phyloP scores from a whole-genome alignment of 2,329 filamentous ascomycete species.

The Gnomoniopsis smithogilvyi region DNA sequence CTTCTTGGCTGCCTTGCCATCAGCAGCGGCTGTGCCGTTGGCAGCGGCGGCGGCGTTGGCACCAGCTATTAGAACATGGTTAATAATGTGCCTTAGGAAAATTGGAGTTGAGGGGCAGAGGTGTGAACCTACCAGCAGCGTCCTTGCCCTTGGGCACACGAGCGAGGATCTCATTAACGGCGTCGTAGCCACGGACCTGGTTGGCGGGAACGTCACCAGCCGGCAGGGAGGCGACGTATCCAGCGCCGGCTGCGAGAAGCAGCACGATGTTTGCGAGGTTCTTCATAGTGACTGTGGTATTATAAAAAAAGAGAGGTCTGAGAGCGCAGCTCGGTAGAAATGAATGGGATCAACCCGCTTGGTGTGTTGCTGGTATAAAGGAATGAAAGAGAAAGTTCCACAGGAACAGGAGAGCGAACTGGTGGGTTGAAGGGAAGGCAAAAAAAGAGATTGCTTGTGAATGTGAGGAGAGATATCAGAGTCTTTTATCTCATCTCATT shows the following conservation, averaged over 20 bases:
- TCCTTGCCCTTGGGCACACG: slow-evolving; percentile 3
- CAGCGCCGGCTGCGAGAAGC: slow-evolving; percentile 33
- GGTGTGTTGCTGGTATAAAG: not conserved
- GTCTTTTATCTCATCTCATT: slow-evolving; percentile 15
- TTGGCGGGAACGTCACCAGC: slow-evolving; percentile 7
- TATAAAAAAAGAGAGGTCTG: not conserved
- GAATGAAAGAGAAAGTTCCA: slow-evolving; percentile 5
- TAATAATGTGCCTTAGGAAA: not conserved
- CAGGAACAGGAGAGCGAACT: slow-evolving; percentile 10
- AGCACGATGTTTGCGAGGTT: slow-evolving; percentile 34
- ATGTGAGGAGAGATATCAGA: not conserved
- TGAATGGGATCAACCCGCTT: slow-evolving; percentile 15
- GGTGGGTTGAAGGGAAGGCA: not conserved
- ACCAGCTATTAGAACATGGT: not conserved
- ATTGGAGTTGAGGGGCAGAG: no score
- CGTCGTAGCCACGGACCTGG: not conserved
- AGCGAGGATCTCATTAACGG: not conserved
- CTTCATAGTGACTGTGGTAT: slow-evolving; percentile 33
- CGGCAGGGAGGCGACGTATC: slow-evolving; percentile 29
- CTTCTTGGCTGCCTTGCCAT: not conserved
- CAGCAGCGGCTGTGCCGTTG: not conserved
- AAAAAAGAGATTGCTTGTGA: not conserved
- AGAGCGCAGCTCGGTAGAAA: slow-evolving; percentile 14
- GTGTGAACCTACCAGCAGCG: not conserved
- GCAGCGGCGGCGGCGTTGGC: not conserved